phyloP scores from a whole-genome alignment of 108 stramenopile genomes.

The Conticribra guillardii region DNA sequence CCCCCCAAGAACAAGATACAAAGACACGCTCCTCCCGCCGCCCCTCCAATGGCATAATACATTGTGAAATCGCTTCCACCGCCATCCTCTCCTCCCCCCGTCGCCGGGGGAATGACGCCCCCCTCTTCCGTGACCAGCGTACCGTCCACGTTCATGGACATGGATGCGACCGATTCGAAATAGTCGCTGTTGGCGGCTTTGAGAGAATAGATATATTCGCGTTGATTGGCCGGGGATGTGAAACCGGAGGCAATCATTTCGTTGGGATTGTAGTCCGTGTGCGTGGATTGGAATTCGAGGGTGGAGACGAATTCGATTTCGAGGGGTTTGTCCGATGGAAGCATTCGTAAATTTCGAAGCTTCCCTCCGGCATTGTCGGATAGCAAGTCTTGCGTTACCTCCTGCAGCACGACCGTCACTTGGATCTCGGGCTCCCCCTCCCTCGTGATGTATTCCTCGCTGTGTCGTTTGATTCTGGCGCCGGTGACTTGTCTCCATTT shows the following conservation, averaged over 20 bases:
- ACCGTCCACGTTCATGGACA: background rate
- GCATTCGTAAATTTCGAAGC: background rate
- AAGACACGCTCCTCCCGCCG: constrained; percentile 23
- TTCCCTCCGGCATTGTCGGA: background rate
- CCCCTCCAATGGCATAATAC: constrained; percentile 27
- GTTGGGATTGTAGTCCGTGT: background rate
- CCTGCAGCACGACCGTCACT: constrained; percentile 2
- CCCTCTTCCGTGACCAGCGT: constrained; percentile 13
- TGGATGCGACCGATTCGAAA: background rate
- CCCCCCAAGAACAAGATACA: constrained; percentile 13
- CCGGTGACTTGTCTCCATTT: constrained; percentile 17
- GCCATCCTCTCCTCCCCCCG: background rate
- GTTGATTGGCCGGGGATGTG: background rate
- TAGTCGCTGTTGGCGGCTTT: background rate
- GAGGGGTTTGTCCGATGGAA: background rate
- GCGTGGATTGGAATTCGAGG: background rate
- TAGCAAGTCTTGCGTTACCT: background rate
- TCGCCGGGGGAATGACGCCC: constrained; percentile 13
- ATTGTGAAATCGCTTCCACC: constrained; percentile 9
- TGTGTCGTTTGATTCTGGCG: constrained; percentile 5
- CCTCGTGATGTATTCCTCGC: background rate
- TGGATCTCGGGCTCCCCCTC: background rate
- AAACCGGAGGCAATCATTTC: constrained; percentile 1
- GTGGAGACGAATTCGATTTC: background rate
- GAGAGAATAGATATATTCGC: constrained; percentile 1